A percentile compares a stretch with the other conserved stretches of the same genome.
Conservation (phyloP, 2,329 filamentous ascomycete genomes). For the Talaromyces marneffei region DNA sequence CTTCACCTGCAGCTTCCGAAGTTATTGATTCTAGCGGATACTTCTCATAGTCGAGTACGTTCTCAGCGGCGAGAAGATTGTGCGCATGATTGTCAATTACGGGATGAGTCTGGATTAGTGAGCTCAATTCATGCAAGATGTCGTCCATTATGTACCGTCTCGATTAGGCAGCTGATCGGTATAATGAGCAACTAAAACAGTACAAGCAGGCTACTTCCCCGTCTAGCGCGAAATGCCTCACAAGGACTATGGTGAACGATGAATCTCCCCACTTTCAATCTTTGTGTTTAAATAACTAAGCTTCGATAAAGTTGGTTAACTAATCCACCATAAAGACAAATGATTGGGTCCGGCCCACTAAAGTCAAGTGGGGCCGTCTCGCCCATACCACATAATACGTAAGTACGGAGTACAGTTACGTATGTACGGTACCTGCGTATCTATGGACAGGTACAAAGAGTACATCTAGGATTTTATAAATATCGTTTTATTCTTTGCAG, state of each 20-base stretch:
- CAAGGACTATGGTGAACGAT: neutral
- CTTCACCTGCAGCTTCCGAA: conserved; percentile 66
- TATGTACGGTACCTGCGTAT: neutral
- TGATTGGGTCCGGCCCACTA: neutral
- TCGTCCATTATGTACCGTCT: neutral
- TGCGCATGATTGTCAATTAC: conserved; percentile 47
- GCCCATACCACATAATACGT: no score
- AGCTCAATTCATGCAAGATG: conserved; percentile 27
- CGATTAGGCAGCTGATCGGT: neutral
- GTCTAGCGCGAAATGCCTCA: neutral
- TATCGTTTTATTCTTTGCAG: neutral
- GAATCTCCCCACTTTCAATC: neutral
- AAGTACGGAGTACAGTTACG: neutral
- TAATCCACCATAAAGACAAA: neutral
- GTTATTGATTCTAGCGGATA: conserved; percentile 58
- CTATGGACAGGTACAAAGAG: neutral
- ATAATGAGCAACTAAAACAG: neutral
- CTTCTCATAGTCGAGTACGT: conserved; percentile 27
- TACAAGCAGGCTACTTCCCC: neutral
- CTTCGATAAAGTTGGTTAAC: neutral
- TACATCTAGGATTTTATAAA: neutral
- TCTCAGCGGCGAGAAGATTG: conserved; percentile 34
- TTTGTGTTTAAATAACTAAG: neutral
- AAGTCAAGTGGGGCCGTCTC: neutral
- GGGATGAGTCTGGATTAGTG: conserved; percentile 35